Evolutionary conservation across 106 monocot genomes (phyloP).

Genomic region (Cymbidium sinense): DNA sequence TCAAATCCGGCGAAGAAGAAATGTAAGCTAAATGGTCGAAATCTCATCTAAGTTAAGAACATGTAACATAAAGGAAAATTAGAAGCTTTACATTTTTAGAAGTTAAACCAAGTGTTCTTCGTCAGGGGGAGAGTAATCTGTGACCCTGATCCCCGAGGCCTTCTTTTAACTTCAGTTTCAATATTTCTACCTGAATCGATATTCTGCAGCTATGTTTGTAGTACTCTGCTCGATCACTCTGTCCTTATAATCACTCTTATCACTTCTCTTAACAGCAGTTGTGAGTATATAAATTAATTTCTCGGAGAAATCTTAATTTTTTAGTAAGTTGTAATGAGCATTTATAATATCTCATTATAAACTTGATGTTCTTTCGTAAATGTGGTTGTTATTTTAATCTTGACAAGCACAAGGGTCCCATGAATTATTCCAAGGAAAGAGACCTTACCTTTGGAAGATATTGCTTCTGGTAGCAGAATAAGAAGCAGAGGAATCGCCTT

Average conservation of each 20-base stretch:
- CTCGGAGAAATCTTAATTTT: neutral
- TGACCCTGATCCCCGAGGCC: slow-evolving; percentile 9
- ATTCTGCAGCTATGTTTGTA: slow-evolving; percentile 2
- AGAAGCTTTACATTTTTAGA: neutral
- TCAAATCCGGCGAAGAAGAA: neutral
- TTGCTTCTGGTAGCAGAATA: neutral
- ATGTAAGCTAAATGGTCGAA: neutral
- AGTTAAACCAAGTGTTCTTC: slow-evolving; percentile 8
- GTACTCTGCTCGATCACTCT: neutral
- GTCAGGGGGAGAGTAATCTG: slow-evolving; percentile 5
- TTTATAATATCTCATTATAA: no score
- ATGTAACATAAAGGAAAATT: no score
- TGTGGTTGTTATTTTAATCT: slow-evolving; percentile 32
- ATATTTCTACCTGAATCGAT: slow-evolving; percentile 11
- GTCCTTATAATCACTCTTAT: neutral
- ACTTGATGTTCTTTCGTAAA: neutral
- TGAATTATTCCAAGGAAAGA: slow-evolving; percentile 35
- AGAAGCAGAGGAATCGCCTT: slow-evolving; percentile 27
- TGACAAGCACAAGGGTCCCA: slow-evolving; percentile 40
- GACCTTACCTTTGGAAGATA: neutral
- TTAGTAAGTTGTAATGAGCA: neutral
- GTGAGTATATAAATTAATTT: neutral
- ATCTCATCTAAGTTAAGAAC: neutral
- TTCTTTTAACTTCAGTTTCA: slow-evolving; percentile 12
- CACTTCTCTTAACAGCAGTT: neutral